Base-by-base conservation (phyloP, 1,284 basidiomycete genomes). In the Fistulinella cinereoalba region DNA sequence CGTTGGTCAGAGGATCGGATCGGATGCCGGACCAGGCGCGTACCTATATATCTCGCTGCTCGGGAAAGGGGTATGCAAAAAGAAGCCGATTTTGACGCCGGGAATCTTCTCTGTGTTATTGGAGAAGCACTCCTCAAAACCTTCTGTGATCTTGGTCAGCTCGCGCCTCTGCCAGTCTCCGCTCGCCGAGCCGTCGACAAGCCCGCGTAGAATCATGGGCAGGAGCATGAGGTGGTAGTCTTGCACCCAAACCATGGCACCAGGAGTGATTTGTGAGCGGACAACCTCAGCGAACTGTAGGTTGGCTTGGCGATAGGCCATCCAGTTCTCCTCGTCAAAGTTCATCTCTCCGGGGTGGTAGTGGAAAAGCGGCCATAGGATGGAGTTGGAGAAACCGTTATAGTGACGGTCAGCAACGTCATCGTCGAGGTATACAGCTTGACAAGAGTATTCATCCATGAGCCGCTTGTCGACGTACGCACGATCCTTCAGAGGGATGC, bases 321-420 rank as follows among this genome's bases (percentile, higher is more conserved):
- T 81, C 96, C 96, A 99, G 69, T 98, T 92, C 62, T 89, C 90
- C 71, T 97, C 93, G 71, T 98, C 96, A 66, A 99, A 99, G 72
- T 94, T 97, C 94, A 99, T 99, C 71, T 97, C 94, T 55, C 94
- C 93, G 13, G 93, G 92, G 67, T 97, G 95, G 70, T 98, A 99
- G 69, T 99, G 96, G 79, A 99, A 98, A 39, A 99, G 77, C 1
- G 96, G 96, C 96, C 96, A 99, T 32, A 99, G 83, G 70, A 99
- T 99, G 41, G 93, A 97, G 75, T 99, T 99, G 56, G 93, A 95
- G 77, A 99, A 99, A 53, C 91, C 92, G 62, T 98, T 99, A 77
- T 99, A 99, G 70, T 98, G 96, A 46, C 88, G 82, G 70, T 99
- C 97, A 12, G 97, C 96, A 52, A 99, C 79, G 57, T 98, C 96